These are phyloP conservation scores for Tylopilus subfusipes DNA, from an alignment of 768 basidiomycete species.

Conservation along the genomic window DNA sequence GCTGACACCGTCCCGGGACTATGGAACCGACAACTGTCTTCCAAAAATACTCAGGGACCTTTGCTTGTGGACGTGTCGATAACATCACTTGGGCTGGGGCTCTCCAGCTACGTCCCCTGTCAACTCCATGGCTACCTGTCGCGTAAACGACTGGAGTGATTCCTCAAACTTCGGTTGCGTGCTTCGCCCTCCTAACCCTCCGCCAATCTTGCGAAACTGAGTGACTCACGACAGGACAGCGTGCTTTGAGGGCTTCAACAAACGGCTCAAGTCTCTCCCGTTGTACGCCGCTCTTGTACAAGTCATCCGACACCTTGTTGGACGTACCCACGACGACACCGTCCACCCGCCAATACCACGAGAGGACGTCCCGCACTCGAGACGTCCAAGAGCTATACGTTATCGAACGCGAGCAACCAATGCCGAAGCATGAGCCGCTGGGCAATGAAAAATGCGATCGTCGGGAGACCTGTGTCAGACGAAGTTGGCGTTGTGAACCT, in stretches of 20 bases:
- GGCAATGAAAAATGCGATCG: slow-evolving; percentile 41
- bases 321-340: slow-evolving; percentile 20
- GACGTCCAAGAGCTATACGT: slow-evolving; percentile 23
- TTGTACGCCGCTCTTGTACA: background rate
- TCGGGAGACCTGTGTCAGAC: slow-evolving; percentile 13
- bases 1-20: background rate
- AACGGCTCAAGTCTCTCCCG: background rate
- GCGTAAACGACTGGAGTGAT: background rate
- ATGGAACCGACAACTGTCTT: background rate
- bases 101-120: background rate
- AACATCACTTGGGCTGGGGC: background rate
- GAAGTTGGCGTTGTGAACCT: slow-evolving; percentile 20
- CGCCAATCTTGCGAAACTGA: background rate
- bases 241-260: background rate
- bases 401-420: background rate
- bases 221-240: background rate
- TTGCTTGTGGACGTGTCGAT: background rate
- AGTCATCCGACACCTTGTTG: slow-evolving; percentile 26
- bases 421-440: background rate
- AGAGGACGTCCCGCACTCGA: slow-evolving; percentile 55
- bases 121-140: background rate
- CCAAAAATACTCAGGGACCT: background rate
- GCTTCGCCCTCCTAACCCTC: background rate
- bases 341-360: slow-evolving; percentile 37
- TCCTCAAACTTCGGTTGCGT: background rate